phyloP scores from a whole-genome alignment of 2,329 filamentous ascomycete species.

The Aspergillus sp. region DNA sequence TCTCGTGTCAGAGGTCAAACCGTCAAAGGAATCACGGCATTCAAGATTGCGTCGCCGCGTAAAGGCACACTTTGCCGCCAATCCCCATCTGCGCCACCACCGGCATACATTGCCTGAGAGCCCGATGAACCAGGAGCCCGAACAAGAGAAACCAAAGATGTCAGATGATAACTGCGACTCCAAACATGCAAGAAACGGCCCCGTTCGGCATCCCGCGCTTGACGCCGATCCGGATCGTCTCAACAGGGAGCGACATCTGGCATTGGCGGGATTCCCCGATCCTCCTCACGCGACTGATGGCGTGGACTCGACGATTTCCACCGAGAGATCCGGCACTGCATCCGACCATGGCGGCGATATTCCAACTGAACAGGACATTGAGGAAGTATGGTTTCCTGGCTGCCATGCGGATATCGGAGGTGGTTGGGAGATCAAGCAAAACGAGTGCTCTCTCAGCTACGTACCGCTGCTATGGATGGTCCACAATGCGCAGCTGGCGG shows the following conservation, averaged over 20 bases:
- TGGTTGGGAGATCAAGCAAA: conserved; percentile 43
- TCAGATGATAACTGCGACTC: too few species aligned
- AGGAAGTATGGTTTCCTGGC: conserved; percentile 74
- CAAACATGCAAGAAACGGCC: too few species aligned
- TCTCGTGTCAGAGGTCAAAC: background rate
- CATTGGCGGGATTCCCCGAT: too few species aligned
- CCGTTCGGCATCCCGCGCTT: too few species aligned
- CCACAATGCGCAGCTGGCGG: conserved; percentile 62
- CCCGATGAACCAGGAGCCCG: background rate
- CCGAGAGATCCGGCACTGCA: too few species aligned
- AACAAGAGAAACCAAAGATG: too few species aligned
- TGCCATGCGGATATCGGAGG: conserved; percentile 77
- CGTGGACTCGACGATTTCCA: too few species aligned
- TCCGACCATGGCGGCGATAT: background rate
- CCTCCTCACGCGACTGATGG: too few species aligned
- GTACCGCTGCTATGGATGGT: conserved; percentile 68
- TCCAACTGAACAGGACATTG: conserved; percentile 57
- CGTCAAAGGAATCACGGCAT: conserved; percentile 26
- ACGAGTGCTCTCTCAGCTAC: background rate
- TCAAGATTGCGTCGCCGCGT: background rate
- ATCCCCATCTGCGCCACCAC: background rate
- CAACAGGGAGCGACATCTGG: too few species aligned
- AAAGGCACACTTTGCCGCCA: too few species aligned
- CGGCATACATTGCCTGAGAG: background rate
- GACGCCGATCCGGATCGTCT: too few species aligned